Percentiles rank a stretch among this genome's conserved stretches.
Evolutionary conservation across 2,329 filamentous ascomycete genomes (phyloP).

Genomic region (Colletotrichum chrysophilum): DNA sequence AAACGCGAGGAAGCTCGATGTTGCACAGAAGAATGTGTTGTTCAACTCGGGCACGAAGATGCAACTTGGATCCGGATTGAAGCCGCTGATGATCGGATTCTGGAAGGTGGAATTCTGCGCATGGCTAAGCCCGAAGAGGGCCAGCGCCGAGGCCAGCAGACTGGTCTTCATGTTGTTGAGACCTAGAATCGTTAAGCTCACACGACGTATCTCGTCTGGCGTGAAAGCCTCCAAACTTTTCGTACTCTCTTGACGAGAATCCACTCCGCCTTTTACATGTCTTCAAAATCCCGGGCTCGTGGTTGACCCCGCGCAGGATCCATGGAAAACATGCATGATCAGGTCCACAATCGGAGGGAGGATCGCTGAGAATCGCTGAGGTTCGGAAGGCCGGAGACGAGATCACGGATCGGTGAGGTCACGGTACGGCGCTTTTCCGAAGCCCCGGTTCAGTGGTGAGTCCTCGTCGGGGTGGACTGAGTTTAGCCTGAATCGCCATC

Average conservation of each 20-base stretch:
- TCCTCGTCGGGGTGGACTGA: background rate
- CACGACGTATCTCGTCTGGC: rapidly evolving
- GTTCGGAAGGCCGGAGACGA: background rate
- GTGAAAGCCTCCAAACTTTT: background rate
- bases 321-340: background rate
- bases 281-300: rapidly evolving
- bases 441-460: background rate
- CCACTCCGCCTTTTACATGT: background rate
- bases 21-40: constrained; percentile 56
- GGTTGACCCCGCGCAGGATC: background rate
- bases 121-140: background rate
- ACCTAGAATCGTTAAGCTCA: no score
- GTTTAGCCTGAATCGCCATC: constrained; percentile 1
- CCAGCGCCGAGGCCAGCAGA: background rate
- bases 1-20: constrained; percentile 57
- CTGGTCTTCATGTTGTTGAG: no score
- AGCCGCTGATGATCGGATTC: constrained; percentile 56
- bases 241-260: background rate
- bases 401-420: background rate
- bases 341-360: no score
- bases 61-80: constrained; percentile 54
- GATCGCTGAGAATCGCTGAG: no score
- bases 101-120: constrained; percentile 29
- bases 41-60: constrained; percentile 41
- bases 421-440: constrained; percentile 1